A percentile compares a stretch with the other conserved stretches of the same genome.
These are phyloP conservation scores for Alternaria brassicicola DNA, from an alignment of 2,329 filamentous ascomycete species.

Conservation along the genomic window DNA sequence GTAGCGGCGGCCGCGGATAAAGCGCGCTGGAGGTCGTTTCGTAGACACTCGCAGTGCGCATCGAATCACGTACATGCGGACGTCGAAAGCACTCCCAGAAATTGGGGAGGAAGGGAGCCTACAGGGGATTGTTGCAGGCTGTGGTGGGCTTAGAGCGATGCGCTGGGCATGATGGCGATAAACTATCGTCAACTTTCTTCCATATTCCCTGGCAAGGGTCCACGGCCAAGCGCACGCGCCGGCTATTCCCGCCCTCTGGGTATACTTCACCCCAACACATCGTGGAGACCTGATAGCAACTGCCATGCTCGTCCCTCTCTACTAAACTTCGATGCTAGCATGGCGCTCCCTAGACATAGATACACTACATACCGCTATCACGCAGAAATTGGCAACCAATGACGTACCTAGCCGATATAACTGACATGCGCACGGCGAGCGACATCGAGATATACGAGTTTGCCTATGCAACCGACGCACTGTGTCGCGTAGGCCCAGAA, in stretches of 20 bases:
- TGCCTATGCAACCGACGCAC: neutral
- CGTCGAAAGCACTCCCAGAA: constrained; percentile 25
- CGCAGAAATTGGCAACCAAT: neutral
- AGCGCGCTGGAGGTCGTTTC: constrained; percentile 45
- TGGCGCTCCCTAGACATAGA: neutral
- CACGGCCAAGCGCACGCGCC: constrained; percentile 12
- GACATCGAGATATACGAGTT: neutral
- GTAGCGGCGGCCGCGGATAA: constrained; percentile 47
- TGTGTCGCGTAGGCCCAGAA: neutral
- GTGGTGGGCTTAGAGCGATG: constrained; percentile 21
- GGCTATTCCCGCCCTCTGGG: constrained; percentile 7
- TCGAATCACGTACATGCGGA: constrained; percentile 52
- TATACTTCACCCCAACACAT: neutral
- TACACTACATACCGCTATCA: neutral
- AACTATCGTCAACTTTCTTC: constrained; percentile 25
- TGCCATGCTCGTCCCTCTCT: neutral
- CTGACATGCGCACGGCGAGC: neutral
- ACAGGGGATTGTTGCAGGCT: constrained; percentile 19
- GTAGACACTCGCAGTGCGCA: constrained; percentile 50
- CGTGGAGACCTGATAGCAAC: neutral
- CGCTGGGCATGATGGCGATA: constrained; percentile 25
- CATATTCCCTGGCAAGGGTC: constrained; percentile 20
- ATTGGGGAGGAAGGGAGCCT: constrained; percentile 26
- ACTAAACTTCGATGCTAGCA: neutral
- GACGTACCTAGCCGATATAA: neutral